These are phyloP conservation scores for Chlorella sp. DNA, from an alignment of 139 green algal species.

Conservation along the genomic window DNA sequence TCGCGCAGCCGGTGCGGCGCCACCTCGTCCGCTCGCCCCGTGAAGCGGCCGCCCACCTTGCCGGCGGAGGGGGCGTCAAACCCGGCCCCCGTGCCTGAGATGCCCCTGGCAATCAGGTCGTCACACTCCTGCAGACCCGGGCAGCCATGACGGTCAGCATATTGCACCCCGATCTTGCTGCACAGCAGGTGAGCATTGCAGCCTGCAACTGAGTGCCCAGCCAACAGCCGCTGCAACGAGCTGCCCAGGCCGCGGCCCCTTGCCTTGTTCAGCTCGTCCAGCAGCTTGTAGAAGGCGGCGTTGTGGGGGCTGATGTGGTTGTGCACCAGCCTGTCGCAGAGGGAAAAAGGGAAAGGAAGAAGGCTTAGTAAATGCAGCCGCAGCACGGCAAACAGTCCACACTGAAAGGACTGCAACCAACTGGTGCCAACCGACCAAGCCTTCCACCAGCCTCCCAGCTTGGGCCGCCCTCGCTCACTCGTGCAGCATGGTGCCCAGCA, in stretches of 20 bases:
- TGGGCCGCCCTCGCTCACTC: no score
- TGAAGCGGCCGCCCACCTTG: constrained; percentile 33
- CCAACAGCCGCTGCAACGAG: neutral
- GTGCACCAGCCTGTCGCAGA: no score
- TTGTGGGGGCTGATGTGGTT: constrained; percentile 37
- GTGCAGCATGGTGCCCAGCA: constrained; percentile 93
- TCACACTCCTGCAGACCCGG: constrained; percentile 77
- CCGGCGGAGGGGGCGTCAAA: constrained; percentile 42
- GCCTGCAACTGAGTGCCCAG: neutral
- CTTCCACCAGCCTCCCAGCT: neutral
- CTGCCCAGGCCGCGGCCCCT: neutral
- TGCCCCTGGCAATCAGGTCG: constrained; percentile 78
- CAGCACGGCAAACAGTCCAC: no score
- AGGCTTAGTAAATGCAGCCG: no score
- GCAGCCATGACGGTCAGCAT: neutral
- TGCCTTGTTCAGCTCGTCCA: constrained; percentile 71
- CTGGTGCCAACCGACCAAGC: no score
- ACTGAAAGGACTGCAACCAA: no score
- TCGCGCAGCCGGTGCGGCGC: constrained; percentile 10
- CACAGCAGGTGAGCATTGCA: neutral
- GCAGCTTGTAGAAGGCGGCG: constrained; percentile 86
- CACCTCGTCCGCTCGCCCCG: constrained; percentile 19
- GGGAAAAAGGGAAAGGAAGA: no score
- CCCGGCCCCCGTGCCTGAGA: constrained; percentile 62
- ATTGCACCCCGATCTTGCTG: neutral